Evolutionary conservation across 2,329 filamentous ascomycete species (phyloP), one percentile per base, ranked within the genome.

Genomic region (Dothidotthia symphoricarpi): DNA sequence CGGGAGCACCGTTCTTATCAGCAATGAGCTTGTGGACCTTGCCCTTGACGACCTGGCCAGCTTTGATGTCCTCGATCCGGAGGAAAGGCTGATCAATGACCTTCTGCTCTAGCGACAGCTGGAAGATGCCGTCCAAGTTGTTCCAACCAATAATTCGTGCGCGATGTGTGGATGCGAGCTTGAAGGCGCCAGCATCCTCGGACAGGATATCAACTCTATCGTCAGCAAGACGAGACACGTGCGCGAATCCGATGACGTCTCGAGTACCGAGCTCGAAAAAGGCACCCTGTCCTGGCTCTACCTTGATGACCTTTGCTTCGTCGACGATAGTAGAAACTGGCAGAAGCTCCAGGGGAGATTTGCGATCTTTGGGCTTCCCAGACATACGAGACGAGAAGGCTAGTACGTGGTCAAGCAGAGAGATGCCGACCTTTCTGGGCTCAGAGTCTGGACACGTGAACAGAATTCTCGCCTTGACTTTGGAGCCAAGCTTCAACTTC

Each of bases 201-300:
- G 87, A 86, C 4, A 98, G 74, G 1, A 80, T 80, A 47, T 97
- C 93, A 36, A 96, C 78, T 64, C 93, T 95, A 51, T 85, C 84
- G 63, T 98, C 91, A 42, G 91, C 86, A 45, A 98, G 79, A 48
- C 87, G 81, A 1, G 93, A 98, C 49, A 98, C 94, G 66, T 98
- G 93, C 15, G 94, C 89, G 59, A 96, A 98, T 8, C 88, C 88
- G n/a, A 80, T 74, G 3, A 91, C 73, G 19, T 82, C 79, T 27
- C 78, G 73, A 5, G 84, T 69, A 2, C 82, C 83, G 16, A 91
- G 69, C 51, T 86, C 80, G 12, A 90, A 75, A 57, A 94, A 95
- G 2, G 96, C 74, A 36, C 93, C 94, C 43, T 91, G 79, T 3
- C 83, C 82, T 4, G 82, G 74, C 50, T 94, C 86, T 3, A 96